phyloP scores from a whole-genome alignment of 2,329 filamentous ascomycete species.

The Cladosporium oxysporum region DNA sequence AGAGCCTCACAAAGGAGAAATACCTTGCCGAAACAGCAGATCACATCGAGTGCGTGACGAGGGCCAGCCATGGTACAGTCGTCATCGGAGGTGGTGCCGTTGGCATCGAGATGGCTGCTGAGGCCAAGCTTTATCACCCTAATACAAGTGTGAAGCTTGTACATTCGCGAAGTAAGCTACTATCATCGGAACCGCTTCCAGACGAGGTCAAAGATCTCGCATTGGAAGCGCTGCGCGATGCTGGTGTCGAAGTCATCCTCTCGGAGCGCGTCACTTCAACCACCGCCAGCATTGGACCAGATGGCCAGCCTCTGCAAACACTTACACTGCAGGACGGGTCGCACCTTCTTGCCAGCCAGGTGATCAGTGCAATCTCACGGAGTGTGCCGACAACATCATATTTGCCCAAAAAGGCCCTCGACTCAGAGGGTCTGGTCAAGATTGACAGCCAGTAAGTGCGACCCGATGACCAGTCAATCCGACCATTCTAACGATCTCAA shows the following conservation, averaged over 20 bases:
- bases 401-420: constrained; percentile 60
- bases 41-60: constrained; percentile 57
- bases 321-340: constrained; percentile 63
- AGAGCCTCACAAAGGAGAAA: constrained; percentile 60
- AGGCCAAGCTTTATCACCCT: constrained; percentile 70
- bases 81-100: constrained; percentile 78
- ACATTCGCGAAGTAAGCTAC: constrained; percentile 68
- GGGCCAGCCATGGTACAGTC: constrained; percentile 61
- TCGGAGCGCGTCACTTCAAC: constrained; percentile 58
- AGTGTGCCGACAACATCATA: constrained; percentile 64
- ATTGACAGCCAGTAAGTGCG: constrained; percentile 56
- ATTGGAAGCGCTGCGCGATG: constrained; percentile 59
- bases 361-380: constrained; percentile 70
- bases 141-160: constrained; percentile 68
- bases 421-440: constrained; percentile 66
- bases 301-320: constrained; percentile 45
- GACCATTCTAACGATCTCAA: constrained; percentile 21
- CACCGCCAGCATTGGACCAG: constrained; percentile 48
- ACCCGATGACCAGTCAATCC: not conserved
- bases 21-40: constrained; percentile 64
- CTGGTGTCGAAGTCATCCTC: constrained; percentile 66
- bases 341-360: constrained; percentile 61
- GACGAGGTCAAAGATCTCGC: constrained; percentile 67
- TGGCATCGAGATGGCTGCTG: constrained; percentile 78
- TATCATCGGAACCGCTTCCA: constrained; percentile 72